Evolutionary conservation across 1,139 yeast species (phyloP), one percentile per base, ranked within the genome.

Genomic region (Sugiyamaella novakii): DNA sequence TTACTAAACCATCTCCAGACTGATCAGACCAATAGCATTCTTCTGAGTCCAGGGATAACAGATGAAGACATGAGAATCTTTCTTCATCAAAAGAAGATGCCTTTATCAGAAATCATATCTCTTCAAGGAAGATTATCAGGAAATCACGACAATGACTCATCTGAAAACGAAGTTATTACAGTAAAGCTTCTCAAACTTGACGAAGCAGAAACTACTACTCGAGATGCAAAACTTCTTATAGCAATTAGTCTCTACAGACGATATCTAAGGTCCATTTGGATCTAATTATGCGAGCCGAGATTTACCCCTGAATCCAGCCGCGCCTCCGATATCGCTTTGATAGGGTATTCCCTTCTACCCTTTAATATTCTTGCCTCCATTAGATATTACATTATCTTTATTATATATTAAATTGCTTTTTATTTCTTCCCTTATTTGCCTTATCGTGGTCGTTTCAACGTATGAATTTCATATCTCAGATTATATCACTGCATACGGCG

Each of bases 61-160:
- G 63, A 59, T 41, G 61, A 59, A 34, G 43, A 49, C 4, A 53
- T 59, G 42, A 48, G 49, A 25, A 36, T 59, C 40, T 59, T 49
- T 30, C 36, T 46, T 14, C 47, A 51, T 44, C 48, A 51, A 3
- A 43, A 39, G 15, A 12, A 34, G n/a, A 42, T 59, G 55, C 41
- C 55, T 2, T 22, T 27, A 8, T 43, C 43, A 15, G 55, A 55
- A 21, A 57, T 59, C 31, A 21, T 46, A 10, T 37, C 49, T 10
- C 50, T 59, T 14, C 46, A 56, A 17, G 60, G 59, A 5, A 49
- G 51, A 38, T 43, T 56, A 5, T 47, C 46, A 21, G 56, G 61
- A 24, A 45, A 47, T n/a, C 52, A 50, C 18, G 38, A 43, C 21
- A 51, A 51, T 2, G 15, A 31, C 10, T 21, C 36, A n/a, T 15